Evolutionary conservation across 108 stramenopile species (phyloP).

Genomic region (Thalassiosira profunda): DNA sequence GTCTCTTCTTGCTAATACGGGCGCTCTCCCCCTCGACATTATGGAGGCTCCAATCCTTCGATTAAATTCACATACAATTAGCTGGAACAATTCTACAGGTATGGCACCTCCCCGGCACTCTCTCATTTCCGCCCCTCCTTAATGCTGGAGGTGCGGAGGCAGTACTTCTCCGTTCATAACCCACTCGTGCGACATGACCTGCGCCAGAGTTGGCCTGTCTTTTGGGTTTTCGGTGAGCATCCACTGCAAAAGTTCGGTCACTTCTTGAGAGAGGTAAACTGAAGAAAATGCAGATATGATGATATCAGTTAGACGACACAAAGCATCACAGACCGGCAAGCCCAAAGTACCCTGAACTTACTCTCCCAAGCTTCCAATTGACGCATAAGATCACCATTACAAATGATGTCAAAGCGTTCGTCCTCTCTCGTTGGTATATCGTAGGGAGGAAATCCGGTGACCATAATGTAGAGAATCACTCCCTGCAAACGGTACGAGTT

Average conservation of each 20-base stretch:
- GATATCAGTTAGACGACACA: neutral
- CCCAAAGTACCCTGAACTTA: conserved; percentile 10
- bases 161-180: conserved; percentile 44
- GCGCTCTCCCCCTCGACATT: too few species aligned
- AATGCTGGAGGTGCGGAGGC: neutral
- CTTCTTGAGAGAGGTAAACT: conserved; percentile 45
- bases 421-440: conserved; percentile 80
- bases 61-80: too few species aligned
- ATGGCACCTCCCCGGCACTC: too few species aligned
- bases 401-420: conserved; percentile 85
- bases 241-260: conserved; percentile 55
- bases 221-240: conserved; percentile 55
- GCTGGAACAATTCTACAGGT: too few species aligned
- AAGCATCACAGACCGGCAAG: neutral
- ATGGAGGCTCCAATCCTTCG: too few species aligned
- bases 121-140: too few species aligned
- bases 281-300: neutral
- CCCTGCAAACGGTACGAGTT: too few species aligned
- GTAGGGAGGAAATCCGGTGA: conserved; percentile 95
- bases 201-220: conserved; percentile 51
- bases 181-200: conserved; percentile 67
- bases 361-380: conserved; percentile 82
- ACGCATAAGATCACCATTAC: conserved; percentile 60
- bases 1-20: too few species aligned
- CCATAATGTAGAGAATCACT: conserved; percentile 95